phyloP scores from a whole-genome alignment of 2,329 filamentous ascomycete species.

The Beauveria caledonica region DNA sequence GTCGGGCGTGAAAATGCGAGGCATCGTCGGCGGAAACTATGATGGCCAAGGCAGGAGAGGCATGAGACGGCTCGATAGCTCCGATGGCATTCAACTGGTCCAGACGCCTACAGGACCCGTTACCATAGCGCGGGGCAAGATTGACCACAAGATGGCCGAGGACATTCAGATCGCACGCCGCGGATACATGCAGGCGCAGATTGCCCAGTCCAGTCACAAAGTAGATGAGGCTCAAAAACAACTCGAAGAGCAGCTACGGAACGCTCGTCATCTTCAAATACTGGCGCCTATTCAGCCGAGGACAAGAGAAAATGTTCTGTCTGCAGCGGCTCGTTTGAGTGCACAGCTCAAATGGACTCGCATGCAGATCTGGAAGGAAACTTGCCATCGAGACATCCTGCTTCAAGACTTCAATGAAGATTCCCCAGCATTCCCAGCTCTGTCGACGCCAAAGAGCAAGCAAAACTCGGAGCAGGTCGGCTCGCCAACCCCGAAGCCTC shows the following conservation, averaged over 20 bases:
- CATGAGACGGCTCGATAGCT: constrained; percentile 61
- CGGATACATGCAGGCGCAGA: constrained; percentile 75
- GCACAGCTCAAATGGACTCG: constrained; percentile 91
- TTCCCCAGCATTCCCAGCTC: constrained; percentile 15
- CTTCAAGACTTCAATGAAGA: constrained; percentile 81
- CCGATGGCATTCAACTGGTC: constrained; percentile 50
- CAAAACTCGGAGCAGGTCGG: constrained; percentile 19
- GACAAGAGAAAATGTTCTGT: constrained; percentile 77
- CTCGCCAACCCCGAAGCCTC: constrained; percentile 20
- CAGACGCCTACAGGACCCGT: constrained; percentile 67
- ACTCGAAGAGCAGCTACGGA: constrained; percentile 74
- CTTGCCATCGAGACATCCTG: constrained; percentile 84
- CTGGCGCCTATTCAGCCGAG: constrained; percentile 86
- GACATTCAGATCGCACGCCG: constrained; percentile 78
- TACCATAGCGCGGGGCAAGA: constrained; percentile 61
- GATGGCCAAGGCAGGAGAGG: constrained; percentile 71
- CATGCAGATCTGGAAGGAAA: constrained; percentile 86
- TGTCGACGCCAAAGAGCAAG: constrained; percentile 20
- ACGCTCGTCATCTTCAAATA: constrained; percentile 83
- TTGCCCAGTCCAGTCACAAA: constrained; percentile 74
- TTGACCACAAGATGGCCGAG: constrained; percentile 74
- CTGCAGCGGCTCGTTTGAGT: constrained; percentile 74
- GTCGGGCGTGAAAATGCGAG: constrained; percentile 82
- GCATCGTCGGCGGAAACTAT: constrained; percentile 75
- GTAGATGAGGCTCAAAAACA: constrained; percentile 65